phyloP scores from a whole-genome alignment of 306 rosid genomes.

The Quercus suber region DNA sequence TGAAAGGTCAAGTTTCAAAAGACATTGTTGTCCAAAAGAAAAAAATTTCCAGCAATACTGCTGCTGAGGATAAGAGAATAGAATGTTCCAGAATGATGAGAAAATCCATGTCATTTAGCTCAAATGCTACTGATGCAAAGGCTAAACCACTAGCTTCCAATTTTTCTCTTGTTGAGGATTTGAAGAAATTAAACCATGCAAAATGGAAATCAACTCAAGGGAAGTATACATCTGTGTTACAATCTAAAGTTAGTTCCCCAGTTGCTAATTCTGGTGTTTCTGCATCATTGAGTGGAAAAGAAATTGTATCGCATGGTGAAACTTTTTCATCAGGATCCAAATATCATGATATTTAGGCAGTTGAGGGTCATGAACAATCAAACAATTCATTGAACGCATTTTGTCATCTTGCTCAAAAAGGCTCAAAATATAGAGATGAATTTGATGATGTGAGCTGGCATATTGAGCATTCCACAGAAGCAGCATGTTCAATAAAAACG shows the following conservation, averaged over 20 bases:
- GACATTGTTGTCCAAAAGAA: not conserved
- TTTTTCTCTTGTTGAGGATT: not conserved
- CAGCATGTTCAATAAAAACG: not conserved
- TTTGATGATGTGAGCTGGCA: not conserved
- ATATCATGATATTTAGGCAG: constrained; percentile 5
- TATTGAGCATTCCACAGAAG: not conserved
- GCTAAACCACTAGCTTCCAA: not conserved
- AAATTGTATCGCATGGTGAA: constrained; percentile 2
- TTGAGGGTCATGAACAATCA: not conserved
- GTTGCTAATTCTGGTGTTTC: constrained; percentile 12
- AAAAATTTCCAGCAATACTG: not conserved
- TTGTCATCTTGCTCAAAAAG: not conserved
- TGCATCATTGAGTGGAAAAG: not conserved
- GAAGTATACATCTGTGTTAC: constrained; percentile 6
- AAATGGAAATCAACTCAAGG: constrained; percentile 1
- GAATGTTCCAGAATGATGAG: not conserved
- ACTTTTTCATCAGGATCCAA: constrained; percentile 7
- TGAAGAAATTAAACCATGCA: constrained; percentile 9
- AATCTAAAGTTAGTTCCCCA: constrained; percentile 10
- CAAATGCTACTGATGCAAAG: constrained; percentile 11
- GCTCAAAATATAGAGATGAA: constrained; percentile 2
- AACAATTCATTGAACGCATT: not conserved
- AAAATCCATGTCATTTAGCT: constrained; percentile 18
- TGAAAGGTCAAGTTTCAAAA: constrained; percentile 3
- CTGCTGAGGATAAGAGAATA: constrained; percentile 2